These are phyloP conservation scores for Hymenoscyphus salicellus DNA, from an alignment of 2,329 filamentous ascomycete species.

Conservation along the genomic window DNA sequence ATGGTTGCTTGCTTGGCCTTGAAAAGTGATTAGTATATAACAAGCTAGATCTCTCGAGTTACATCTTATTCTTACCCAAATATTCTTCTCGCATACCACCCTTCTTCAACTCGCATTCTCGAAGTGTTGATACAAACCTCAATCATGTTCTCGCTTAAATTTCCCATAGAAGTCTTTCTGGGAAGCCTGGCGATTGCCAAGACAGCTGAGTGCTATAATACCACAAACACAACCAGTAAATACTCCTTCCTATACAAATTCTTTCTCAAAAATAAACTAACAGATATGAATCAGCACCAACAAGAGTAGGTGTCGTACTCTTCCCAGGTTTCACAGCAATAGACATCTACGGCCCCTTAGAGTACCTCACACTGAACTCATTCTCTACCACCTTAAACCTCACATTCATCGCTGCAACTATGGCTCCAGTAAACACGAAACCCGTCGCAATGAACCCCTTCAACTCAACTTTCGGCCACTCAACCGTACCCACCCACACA, in stretches of 20 bases:
- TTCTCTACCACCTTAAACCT: constrained; percentile 26
- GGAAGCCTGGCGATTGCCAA: not conserved
- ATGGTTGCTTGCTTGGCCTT: not conserved
- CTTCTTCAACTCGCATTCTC: not conserved
- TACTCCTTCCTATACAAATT: too few species aligned
- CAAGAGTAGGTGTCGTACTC: constrained; percentile 42
- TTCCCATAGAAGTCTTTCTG: not conserved
- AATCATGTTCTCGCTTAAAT: not conserved
- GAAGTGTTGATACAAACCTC: not conserved
- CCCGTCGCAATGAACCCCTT: constrained; percentile 8
- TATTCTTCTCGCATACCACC: not conserved
- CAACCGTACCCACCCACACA: constrained; percentile 19
- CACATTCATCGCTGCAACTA: constrained; percentile 26
- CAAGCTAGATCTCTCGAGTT: not conserved
- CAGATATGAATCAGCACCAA: constrained; percentile 28
- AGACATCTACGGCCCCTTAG: constrained; percentile 36
- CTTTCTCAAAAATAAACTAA: too few species aligned
- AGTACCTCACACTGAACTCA: constrained; percentile 31
- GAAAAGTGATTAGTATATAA: not conserved
- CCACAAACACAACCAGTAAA: constrained; percentile 2
- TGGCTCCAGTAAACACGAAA: constrained; percentile 29
- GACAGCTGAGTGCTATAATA: not conserved
- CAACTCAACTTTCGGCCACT: constrained; percentile 20
- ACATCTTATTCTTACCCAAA: not conserved
- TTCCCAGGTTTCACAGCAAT: constrained; percentile 34